Evolutionary conservation across 306 rosid genomes (phyloP).

Genomic region (Rosa rugosa): DNA sequence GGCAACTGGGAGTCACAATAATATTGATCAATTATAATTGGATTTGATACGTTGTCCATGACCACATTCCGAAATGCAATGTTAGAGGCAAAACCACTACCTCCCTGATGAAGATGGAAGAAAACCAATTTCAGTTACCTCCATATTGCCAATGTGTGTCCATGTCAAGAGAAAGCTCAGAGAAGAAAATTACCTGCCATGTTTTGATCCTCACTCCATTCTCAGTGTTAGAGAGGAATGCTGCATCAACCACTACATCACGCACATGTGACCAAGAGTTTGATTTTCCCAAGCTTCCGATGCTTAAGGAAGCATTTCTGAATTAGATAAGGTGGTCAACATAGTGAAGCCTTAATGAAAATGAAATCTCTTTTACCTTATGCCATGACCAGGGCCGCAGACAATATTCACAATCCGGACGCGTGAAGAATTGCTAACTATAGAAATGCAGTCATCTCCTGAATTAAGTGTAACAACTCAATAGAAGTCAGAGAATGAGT

Average conservation of each 20-base stretch:
- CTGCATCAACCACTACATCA: constrained; percentile 62
- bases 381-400: constrained; percentile 97
- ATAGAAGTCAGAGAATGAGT: not conserved
- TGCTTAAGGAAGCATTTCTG: constrained; percentile 48
- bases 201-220: constrained; percentile 94
- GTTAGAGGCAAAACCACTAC: constrained; percentile 61
- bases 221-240: constrained; percentile 56
- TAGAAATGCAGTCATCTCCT: constrained; percentile 95
- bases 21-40: constrained; percentile 80
- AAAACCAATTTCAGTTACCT: not conserved
- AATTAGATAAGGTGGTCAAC: constrained; percentile 13
- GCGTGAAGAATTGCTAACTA: constrained; percentile 76
- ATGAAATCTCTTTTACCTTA: constrained; percentile 53
- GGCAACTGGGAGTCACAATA: constrained; percentile 72
- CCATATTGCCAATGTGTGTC: not conserved
- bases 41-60: constrained; percentile 83
- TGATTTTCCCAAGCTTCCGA: constrained; percentile 93
- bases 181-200: constrained; percentile 70
- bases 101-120: constrained; percentile 55
- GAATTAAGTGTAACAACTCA: constrained; percentile 25
- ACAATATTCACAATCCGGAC: constrained; percentile 56
- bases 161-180: not conserved
- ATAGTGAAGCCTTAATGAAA: not conserved
- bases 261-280: constrained; percentile 58
- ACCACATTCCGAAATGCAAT: constrained; percentile 66